Evolutionary conservation across 495 filamentous ascomycete species (phyloP), one percentile per base, ranked within the genome.

Genomic region (Trichoderma erinaceum): DNA sequence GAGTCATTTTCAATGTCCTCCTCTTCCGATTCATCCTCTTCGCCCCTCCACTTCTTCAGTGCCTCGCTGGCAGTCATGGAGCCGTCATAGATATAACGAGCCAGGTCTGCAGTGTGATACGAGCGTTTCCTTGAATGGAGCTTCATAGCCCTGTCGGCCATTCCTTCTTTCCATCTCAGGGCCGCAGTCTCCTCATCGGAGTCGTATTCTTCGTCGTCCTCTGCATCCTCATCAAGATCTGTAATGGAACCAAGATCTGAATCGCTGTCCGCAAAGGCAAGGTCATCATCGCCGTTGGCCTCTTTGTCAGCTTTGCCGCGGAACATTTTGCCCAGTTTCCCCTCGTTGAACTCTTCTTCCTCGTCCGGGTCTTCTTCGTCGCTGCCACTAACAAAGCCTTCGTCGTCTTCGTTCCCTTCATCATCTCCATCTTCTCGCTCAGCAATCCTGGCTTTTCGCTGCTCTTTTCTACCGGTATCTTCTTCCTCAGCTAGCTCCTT

Each of bases 181-280:
- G 82, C 86, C 3, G 86, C 87, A 21, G 88, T 87, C 56, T 91
- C 90, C 41, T 89, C 89, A 46, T 83, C 87, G 4, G 73, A 76
- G 52, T 77, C 74, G 5, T 79, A 78, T 13, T 84, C 84, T 7
- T 84, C 83, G n/a, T 85, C 83, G 15, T 83, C 82, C 0, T 85
- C 78, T 1, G 83, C 84, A 25, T 80, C 87, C 69, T 89, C 87
- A 32, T 92, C 87, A 4, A 81, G 88, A 3, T 84, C 85, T n/a
- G 90, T 96, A 44, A 97, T 78, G 16, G 95, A 97, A 15, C 95
- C 95, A 4, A 98, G 80, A 75, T 98, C 96, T 8, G 94, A 97
- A 74, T 99, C 95, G 72, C 90, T 95, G 72, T 98, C 93, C 1
- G 94, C 93, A 76, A 97, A 99, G n/a, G 86, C 90, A 70, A 97